Conservation (phyloP, 208 protist species). For the Sergeia podlipaevii region DNA sequence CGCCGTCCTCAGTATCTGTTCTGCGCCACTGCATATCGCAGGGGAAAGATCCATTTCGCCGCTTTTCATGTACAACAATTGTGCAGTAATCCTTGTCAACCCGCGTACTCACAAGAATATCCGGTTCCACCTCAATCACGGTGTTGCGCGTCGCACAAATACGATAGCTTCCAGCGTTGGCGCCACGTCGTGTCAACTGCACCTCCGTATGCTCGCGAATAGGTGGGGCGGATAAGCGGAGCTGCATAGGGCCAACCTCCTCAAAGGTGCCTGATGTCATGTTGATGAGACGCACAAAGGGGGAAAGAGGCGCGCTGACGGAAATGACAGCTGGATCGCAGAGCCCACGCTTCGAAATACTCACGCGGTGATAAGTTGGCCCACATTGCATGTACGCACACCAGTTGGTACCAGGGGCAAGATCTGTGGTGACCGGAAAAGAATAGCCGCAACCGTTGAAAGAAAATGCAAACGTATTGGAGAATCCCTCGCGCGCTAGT, state of each 20-base stretch:
- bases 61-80: slow-evolving; percentile 2
- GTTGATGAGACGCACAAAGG: slow-evolving; percentile 53
- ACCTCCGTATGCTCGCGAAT: slow-evolving; percentile 19
- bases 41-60: too few species aligned
- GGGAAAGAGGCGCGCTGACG: slow-evolving; percentile 25
- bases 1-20: neutral
- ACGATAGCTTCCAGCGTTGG: slow-evolving; percentile 8
- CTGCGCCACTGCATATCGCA: too few species aligned
- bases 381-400: slow-evolving; percentile 26
- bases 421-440: slow-evolving; percentile 6
- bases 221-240: slow-evolving; percentile 4
- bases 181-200: slow-evolving; percentile 18
- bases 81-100: slow-evolving; percentile 9
- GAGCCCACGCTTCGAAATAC: slow-evolving; percentile 26
- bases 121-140: slow-evolving; percentile 22
- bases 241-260: slow-evolving; percentile 17
- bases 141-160: slow-evolving; percentile 1
- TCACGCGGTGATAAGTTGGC: slow-evolving; percentile 14
- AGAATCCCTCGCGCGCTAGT: neutral
- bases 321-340: slow-evolving; percentile 44
- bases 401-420: neutral
- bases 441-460: too few species aligned
- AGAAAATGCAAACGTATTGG: neutral
- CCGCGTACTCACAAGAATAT: slow-evolving; percentile 15
- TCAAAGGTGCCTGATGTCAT: slow-evolving; percentile 27